phyloP scores from a whole-genome alignment of 164 flowering plant species.

The Tinospora cordifolia region DNA sequence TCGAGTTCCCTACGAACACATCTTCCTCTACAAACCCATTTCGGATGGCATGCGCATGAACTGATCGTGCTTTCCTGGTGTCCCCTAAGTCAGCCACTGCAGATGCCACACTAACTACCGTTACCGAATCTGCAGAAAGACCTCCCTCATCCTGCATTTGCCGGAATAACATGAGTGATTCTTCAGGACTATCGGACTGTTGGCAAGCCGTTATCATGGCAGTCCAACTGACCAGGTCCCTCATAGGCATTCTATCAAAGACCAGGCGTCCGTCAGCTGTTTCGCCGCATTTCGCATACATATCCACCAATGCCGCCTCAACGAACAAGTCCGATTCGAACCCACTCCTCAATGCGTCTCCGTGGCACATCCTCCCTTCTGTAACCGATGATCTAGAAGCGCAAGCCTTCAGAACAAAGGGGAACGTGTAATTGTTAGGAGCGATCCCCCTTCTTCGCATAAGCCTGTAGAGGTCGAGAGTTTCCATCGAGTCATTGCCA shows the following conservation, averaged over 20 bases:
- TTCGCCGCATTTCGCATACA: constrained; percentile 30
- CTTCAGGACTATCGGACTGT: constrained; percentile 24
- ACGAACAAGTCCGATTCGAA: constrained; percentile 30
- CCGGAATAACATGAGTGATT: constrained; percentile 25
- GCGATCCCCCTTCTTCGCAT: constrained; percentile 30
- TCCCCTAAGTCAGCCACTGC: constrained; percentile 40
- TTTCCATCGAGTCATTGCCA: constrained; percentile 12
- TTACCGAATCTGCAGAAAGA: constrained; percentile 29
- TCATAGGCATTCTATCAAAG: constrained; percentile 34
- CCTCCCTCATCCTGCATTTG: constrained; percentile 31
- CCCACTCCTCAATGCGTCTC: constrained; percentile 27
- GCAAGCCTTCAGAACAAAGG: constrained; percentile 39
- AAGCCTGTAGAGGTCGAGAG: constrained; percentile 25
- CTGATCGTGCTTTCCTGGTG: constrained; percentile 20
- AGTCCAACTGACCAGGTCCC: constrained; percentile 42
- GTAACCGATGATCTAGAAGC: constrained; percentile 17
- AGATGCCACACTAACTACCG: constrained; percentile 30
- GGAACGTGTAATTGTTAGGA: constrained; percentile 34
- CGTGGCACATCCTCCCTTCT: constrained; percentile 29
- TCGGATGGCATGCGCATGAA: constrained; percentile 30
- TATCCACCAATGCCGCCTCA: constrained; percentile 34
- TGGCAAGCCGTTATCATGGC: constrained; percentile 42
- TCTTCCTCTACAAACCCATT: constrained; percentile 28
- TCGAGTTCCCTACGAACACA: constrained; percentile 27
- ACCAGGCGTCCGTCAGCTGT: constrained; percentile 25